Conservation (phyloP, 2,329 filamentous ascomycete genomes). For the Botryotinia convoluta region DNA sequence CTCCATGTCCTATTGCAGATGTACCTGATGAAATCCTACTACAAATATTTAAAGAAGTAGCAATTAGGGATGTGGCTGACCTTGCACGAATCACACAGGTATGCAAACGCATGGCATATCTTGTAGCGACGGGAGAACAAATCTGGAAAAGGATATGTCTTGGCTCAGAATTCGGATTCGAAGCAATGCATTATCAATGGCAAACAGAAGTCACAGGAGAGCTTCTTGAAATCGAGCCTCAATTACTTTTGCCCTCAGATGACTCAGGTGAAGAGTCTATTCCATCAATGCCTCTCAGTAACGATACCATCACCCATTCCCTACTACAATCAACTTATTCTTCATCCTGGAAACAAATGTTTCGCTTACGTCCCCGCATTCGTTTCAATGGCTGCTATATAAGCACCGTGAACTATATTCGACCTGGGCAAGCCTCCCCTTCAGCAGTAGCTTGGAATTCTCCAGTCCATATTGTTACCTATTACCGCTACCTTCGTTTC, state of each 20-base stretch:
- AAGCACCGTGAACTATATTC: conserved; percentile 91
- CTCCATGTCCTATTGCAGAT: conserved; percentile 73
- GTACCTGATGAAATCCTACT: conserved; percentile 83
- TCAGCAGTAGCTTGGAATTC: conserved; percentile 73
- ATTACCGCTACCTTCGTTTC: conserved; percentile 95
- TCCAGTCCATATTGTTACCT: conserved; percentile 93
- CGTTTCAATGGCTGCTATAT: conserved; percentile 97
- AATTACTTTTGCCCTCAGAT: neutral
- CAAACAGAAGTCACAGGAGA: conserved; percentile 59
- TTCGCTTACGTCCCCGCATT: conserved; percentile 77
- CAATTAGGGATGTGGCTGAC: conserved; percentile 69
- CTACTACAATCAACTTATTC: conserved; percentile 41
- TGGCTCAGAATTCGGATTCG: conserved; percentile 72
- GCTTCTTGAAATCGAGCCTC: conserved; percentile 42
- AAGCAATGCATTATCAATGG: conserved; percentile 79
- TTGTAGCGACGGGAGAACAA: conserved; percentile 77
- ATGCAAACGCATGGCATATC: conserved; percentile 82
- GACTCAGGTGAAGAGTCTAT: conserved; percentile 16
- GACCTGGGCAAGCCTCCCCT: conserved; percentile 70
- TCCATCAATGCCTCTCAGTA: neutral
- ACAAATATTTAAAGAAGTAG: conserved; percentile 72
- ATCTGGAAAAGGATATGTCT: conserved; percentile 81
- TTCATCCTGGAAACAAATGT: conserved; percentile 64
- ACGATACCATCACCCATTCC: conserved; percentile 1
- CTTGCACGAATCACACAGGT: conserved; percentile 75